Base-by-base conservation (phyloP, 345 rosid genomes). In the Rhizophora mangle region DNA sequence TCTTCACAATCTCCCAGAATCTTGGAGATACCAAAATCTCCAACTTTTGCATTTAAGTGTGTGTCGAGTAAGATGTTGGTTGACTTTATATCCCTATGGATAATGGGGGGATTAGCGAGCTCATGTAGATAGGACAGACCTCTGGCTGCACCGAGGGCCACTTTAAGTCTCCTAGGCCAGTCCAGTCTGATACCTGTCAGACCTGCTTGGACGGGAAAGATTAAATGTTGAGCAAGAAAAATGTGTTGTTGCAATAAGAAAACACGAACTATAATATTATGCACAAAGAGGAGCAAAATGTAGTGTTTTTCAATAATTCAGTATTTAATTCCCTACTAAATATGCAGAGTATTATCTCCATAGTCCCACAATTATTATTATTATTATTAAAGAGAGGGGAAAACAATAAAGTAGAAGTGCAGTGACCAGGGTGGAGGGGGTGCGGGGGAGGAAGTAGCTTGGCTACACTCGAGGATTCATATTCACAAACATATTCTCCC, bases 1-100 rank as follows among this genome's bases (percentile, higher is more conserved):
- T 77, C 86, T 67, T 85, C 95, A 30, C 65, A 71, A 58, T 88
- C 86, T 64, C 82, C 78, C 75, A 88, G 74, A 9, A 68, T 89
- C 78, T 88, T 96, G 49, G 95, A 92, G 68, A 92, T 92, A 27
- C 99, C 99, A 43, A 96, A 96, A 84, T 96, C 99, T 0, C 89
- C 91, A 65, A 92, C 98, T 63, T 96, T 96, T 39, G 98, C 97
- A 10, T 68, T 92, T 46, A 96, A 75, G 31, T 79, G 84, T 37
- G 89, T 93, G 51, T 96, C 96, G 30, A 96, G 78, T 72, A 96
- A 64, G 64, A 96, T 88, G 77, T 96, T 96, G 34, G 79, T 82
- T 36, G 99, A 84, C 77, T 96, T 96, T 60, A 96, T 74, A 82
- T 96, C 99, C 79, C 96, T 83, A 34, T 96, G 99, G 70, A 96